Percentiles rank a stretch among this genome's conserved stretches.
phyloP scores from a whole-genome alignment of 1,284 basidiomycete genomes.

The Phaffia rhodozyma region DNA sequence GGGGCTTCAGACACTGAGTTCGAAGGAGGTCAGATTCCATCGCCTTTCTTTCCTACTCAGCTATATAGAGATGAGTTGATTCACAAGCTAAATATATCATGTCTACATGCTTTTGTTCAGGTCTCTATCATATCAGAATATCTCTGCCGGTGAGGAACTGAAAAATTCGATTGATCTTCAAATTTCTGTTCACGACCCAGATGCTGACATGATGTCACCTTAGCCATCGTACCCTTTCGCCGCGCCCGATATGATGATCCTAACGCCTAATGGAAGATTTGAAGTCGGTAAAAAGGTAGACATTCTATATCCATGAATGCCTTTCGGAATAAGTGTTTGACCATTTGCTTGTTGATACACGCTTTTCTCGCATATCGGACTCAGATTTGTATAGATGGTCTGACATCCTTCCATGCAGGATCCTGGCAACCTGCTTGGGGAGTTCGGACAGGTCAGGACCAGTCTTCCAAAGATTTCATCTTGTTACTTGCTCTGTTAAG shows the following conservation, averaged over 20 bases:
- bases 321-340: background rate
- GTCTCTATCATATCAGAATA: slow-evolving; percentile 78
- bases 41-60: background rate
- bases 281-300: slow-evolving; percentile 87
- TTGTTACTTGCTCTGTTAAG: slow-evolving; percentile 8
- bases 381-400: slow-evolving; percentile 78
- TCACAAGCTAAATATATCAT: background rate
- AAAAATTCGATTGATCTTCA: too few relatives aligned
- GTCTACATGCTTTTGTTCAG: slow-evolving; percentile 26
- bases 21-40: slow-evolving; percentile 53
- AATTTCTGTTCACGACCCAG: background rate
- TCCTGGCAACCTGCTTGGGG: slow-evolving; percentile 96
- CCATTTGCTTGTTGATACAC: background rate
- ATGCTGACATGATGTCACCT: background rate
- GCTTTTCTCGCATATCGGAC: background rate
- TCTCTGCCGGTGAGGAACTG: slow-evolving; percentile 55
- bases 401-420: slow-evolving; percentile 53
- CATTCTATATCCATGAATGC: slow-evolving; percentile 18
- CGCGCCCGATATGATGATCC: slow-evolving; percentile 83
- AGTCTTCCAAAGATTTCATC: background rate
- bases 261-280: slow-evolving; percentile 90
- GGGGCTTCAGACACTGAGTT: slow-evolving; percentile 79
- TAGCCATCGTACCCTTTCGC: slow-evolving; percentile 64
- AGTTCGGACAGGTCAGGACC: slow-evolving; percentile 62
- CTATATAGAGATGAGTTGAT: background rate